Evolutionary conservation across 805 yeast species (phyloP).

Genomic region (Dipodascus geniculatus): DNA sequence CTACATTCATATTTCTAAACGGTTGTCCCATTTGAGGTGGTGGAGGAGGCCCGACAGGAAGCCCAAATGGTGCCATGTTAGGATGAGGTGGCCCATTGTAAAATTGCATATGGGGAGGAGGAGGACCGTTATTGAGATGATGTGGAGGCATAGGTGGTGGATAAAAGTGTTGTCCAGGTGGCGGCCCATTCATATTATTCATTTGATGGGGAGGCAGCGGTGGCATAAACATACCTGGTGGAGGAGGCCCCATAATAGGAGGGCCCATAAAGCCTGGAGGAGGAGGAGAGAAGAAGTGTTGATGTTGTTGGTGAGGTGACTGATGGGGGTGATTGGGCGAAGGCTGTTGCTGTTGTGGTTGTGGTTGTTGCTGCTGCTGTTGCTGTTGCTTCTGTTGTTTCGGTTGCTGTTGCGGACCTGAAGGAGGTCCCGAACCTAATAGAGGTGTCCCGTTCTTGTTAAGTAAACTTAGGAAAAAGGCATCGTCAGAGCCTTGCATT

Average conservation of each 20-base stretch:
- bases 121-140: background rate
- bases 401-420: conserved; percentile 5
- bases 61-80: background rate
- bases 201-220: conserved; percentile 10
- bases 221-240: conserved; percentile 8
- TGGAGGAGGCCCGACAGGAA: background rate
- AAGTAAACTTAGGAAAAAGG: conserved; percentile 16
- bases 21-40: background rate
- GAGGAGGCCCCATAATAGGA: conserved; percentile 8
- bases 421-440: background rate
- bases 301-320: conserved; percentile 5
- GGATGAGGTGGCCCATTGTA: background rate
- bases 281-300: conserved; percentile 5
- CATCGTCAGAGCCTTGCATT: conserved; percentile 9
- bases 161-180: conserved; percentile 1
- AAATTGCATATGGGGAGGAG: background rate
- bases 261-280: conserved; percentile 3
- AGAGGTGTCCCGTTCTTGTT: conserved; percentile 10
- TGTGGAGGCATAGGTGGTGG: background rate
- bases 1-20: background rate
- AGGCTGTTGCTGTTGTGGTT: conserved; percentile 4
- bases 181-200: conserved; percentile 1
- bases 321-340: conserved; percentile 8
- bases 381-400: conserved; percentile 2
- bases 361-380: conserved; percentile 3